Evolutionary conservation across 768 basidiomycete species (phyloP), one percentile per base, ranked within the genome.

Genomic region (Mycena latifolia): DNA sequence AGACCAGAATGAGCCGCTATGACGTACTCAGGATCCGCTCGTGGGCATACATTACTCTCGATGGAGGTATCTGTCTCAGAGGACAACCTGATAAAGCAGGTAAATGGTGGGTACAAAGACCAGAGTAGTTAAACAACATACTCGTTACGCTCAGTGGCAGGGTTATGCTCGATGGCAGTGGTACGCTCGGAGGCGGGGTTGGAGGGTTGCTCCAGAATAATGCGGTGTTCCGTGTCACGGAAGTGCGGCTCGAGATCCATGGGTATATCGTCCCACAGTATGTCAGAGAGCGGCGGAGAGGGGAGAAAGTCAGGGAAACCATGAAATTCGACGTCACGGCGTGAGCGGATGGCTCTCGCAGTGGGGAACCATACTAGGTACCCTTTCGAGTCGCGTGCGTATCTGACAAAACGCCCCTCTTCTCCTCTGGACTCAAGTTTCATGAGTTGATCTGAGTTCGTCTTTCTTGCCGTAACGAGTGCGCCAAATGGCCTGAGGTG

Each of bases 401-500:
- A 71, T 3, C 73, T 65, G 0, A 73, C 63, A 35, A 61, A 72
- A 5, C 56, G 43, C 0, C 71, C 73, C n/a, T 60, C 64, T 31
- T 65, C 68, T 0, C 68, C 64, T 31, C 68, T 17, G 0, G 58
- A 4, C 2, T 0, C 17, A 1, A 69, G 9, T 29, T 69, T 69
- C 22, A 25, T 61, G 2, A 65, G 57, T 1, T 29, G 17, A 3
- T 41, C 45, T 10, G 64, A 69, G 37, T 69, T 54, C 0, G 68
- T 65, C 43, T 63, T 69, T 31, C 64, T 35, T 3, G 63, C 2
- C 2, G 63, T 64, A 27, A 64, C 55, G 10, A 64, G 50, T 3
- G 72, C 74, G 10, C 77, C 74, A 31, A 77, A 77, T 18, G 71
- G 71, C 5, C 71, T 61, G 0, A 77, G 45, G 25, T 71, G 63